Percentiles rank a stretch among this genome's conserved stretches.
These are phyloP conservation scores for Fraxinus americana DNA, from an alignment of 257 asterid species.

Conservation along the genomic window DNA sequence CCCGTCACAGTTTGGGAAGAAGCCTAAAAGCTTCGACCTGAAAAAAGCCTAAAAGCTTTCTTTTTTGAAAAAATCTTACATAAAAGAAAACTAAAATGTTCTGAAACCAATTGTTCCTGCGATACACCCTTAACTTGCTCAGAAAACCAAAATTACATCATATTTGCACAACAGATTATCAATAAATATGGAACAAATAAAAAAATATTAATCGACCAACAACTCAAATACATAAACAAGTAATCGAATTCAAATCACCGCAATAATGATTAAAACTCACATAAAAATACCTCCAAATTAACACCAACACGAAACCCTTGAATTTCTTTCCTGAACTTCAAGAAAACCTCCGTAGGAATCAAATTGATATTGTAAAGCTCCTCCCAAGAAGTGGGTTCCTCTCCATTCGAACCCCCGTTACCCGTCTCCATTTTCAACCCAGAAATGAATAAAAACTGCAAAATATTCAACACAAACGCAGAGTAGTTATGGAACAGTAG, in stretches of 20 bases:
- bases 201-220: neutral
- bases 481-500: neutral
- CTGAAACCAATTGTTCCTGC: neutral
- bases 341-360: constrained; percentile 79
- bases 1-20: neutral
- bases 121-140: neutral
- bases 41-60: too few relatives aligned
- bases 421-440: constrained; percentile 51
- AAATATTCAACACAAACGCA: neutral
- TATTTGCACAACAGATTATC: neutral
- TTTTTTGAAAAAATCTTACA: too few relatives aligned
- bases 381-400: constrained; percentile 76
- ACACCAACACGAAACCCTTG: constrained; percentile 83
- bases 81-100: too few relatives aligned
- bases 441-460: neutral
- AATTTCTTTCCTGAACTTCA: constrained; percentile 77
- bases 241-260: neutral
- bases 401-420: constrained; percentile 61
- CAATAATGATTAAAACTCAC: neutral
- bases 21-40: neutral
- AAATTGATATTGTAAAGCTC: constrained; percentile 86
- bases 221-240: neutral
- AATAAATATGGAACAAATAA: neutral
- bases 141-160: neutral
- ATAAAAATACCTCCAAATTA: constrained; percentile 70